Conservation (phyloP, 441 rosid genomes). For the Raphanus hybrid region DNA sequence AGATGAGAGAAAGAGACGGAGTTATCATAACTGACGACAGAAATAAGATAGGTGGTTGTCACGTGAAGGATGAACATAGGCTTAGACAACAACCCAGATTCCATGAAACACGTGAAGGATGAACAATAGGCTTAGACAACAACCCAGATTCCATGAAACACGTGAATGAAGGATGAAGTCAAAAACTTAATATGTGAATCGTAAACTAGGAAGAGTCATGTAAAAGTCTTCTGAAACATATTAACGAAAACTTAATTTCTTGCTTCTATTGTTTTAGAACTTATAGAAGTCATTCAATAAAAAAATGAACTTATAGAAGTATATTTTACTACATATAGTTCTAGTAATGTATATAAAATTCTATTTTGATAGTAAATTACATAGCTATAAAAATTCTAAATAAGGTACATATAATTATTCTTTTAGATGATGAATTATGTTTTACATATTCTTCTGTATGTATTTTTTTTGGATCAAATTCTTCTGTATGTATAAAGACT, state of each 20-base stretch:
- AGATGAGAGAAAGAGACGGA: background rate
- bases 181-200: background rate
- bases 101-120: slow-evolving; percentile 34
- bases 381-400: background rate
- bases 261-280: background rate
- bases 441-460: too few relatives aligned
- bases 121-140: slow-evolving; percentile 9
- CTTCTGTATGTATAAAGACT: too few relatives aligned
- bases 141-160: slow-evolving; percentile 26
- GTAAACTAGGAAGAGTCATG: background rate
- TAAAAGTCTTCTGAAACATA: background rate
- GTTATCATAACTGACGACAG: slow-evolving; percentile 19
- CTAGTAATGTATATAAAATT: background rate
- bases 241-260: background rate
- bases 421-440: too few relatives aligned
- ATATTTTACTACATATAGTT: background rate
- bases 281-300: background rate
- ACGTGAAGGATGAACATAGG: slow-evolving; percentile 15
- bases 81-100: slow-evolving; percentile 7
- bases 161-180: slow-evolving; percentile 25
- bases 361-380: background rate
- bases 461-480: too few relatives aligned
- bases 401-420: too few relatives aligned
- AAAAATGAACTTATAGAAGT: too few relatives aligned
- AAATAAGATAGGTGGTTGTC: slow-evolving; percentile 14